These are phyloP conservation scores for Hippophae tibetana DNA, from an alignment of 306 rosid species.

Conservation along the genomic window DNA sequence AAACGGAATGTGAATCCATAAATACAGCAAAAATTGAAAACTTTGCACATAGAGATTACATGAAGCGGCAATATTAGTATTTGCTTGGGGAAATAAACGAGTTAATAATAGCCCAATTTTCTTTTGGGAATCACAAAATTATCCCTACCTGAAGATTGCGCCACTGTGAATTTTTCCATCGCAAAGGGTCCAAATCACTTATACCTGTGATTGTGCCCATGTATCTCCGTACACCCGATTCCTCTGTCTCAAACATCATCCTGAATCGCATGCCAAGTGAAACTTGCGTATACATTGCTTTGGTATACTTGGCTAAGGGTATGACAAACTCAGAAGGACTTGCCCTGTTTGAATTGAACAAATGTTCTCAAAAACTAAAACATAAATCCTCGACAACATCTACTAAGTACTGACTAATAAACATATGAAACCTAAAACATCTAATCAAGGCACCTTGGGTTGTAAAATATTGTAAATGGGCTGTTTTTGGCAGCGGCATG, in stretches of 20 bases:
- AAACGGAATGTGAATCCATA: no score
- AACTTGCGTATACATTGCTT: slow-evolving; percentile 85
- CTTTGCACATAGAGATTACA: no score
- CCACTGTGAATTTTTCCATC: slow-evolving; percentile 98
- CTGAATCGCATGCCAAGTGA: slow-evolving; percentile 97
- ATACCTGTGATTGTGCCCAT: slow-evolving; percentile 94
- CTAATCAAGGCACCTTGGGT: slow-evolving; percentile 63
- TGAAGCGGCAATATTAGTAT: no score
- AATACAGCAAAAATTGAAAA: no score
- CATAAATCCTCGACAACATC: slow-evolving; percentile 13
- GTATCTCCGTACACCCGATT: slow-evolving; percentile 89
- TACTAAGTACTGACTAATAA: neutral
- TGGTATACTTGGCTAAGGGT: slow-evolving; percentile 86
- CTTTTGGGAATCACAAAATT: neutral
- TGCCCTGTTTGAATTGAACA: slow-evolving; percentile 55
- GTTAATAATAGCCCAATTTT: no score
- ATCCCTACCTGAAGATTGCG: slow-evolving; percentile 86
- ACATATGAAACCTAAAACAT: slow-evolving; percentile 10
- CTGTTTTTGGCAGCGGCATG: slow-evolving; percentile 95
- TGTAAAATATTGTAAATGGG: slow-evolving; percentile 88
- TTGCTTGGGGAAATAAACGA: no score
- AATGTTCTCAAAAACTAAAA: slow-evolving; percentile 18
- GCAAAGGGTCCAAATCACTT: slow-evolving; percentile 69
- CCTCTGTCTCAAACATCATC: slow-evolving; percentile 99
- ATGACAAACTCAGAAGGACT: slow-evolving; percentile 94